Evolutionary conservation across 305 asterid species (phyloP).

Genomic region (Solanum hybrid): DNA sequence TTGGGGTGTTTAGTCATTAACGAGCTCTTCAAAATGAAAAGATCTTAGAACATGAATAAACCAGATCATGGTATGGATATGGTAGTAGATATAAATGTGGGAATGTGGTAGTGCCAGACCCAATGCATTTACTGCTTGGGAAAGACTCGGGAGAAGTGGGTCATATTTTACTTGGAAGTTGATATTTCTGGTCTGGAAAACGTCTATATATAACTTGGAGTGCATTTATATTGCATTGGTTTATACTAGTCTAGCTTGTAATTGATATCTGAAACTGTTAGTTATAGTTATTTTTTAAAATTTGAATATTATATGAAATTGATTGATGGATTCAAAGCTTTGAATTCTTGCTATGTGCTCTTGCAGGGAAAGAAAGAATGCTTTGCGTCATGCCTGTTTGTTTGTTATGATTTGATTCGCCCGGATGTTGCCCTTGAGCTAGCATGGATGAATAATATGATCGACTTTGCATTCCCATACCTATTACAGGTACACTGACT

Average conservation of each 20-base stretch:
- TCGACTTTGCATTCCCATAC: slow-evolving; percentile 96
- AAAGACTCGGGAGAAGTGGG: neutral
- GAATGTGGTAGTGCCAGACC: neutral
- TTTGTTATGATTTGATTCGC: slow-evolving; percentile 90
- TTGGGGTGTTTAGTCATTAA: neutral
- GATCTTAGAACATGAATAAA: neutral
- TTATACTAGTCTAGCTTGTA: neutral
- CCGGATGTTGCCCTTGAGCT: slow-evolving; percentile 93
- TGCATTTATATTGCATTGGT: neutral
- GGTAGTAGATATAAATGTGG: neutral
- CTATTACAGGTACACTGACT: slow-evolving; percentile 65
- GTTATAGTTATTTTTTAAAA: neutral
- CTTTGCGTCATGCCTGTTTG: slow-evolving; percentile 95
- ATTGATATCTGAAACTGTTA: neutral
- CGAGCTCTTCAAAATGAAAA: neutral
- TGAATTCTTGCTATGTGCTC: neutral
- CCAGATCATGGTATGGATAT: neutral
- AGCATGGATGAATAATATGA: slow-evolving; percentile 94
- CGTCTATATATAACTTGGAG: neutral
- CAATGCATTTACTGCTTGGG: neutral
- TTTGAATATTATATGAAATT: neutral
- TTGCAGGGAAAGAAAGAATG: slow-evolving; percentile 99
- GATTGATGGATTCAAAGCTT: neutral
- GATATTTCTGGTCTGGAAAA: neutral
- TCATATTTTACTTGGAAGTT: neutral